phyloP scores from a whole-genome alignment of 768 basidiomycete species.

The Cyclocybe cylindracea region DNA sequence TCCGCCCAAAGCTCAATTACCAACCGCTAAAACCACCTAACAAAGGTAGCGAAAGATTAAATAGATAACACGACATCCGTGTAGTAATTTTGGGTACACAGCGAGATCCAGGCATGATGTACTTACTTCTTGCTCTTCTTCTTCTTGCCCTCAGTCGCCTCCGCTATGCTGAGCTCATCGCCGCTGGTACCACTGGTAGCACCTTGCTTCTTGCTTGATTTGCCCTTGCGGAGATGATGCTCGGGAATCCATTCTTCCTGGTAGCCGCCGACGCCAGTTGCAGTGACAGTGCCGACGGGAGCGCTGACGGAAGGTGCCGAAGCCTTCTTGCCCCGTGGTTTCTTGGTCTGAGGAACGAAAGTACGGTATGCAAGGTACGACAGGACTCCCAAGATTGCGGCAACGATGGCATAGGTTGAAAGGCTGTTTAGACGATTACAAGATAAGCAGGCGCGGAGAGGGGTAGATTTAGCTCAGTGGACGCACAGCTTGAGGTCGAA shows the following conservation, averaged over 20 bases:
- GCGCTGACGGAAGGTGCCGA: constrained; percentile 46
- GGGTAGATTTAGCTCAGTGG: background rate
- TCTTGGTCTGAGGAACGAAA: constrained; percentile 67
- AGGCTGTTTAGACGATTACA: constrained; percentile 33
- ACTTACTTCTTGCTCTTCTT: constrained; percentile 48
- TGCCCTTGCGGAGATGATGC: constrained; percentile 76
- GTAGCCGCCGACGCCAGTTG: constrained; percentile 69
- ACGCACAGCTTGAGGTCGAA: constrained; percentile 84
- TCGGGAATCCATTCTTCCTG: constrained; percentile 94
- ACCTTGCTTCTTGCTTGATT: constrained; percentile 48
- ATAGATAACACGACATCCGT: constrained; percentile 8
- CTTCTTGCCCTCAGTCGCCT: constrained; percentile 66
- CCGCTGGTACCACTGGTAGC: constrained; percentile 51
- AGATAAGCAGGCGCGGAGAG: background rate
- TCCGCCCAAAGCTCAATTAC: too few species aligned
- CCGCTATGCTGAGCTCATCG: constrained; percentile 67
- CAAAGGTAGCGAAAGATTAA: too few species aligned
- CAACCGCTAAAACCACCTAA: too few species aligned
- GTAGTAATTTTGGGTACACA: constrained; percentile 18
- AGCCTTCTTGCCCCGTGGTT: constrained; percentile 47
- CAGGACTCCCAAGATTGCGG: constrained; percentile 60
- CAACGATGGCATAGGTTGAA: constrained; percentile 71
- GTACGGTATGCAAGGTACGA: constrained; percentile 66
- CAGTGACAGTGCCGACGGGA: constrained; percentile 59
- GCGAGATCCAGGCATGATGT: constrained; percentile 4